Conservation (phyloP, 2,329 filamentous ascomycete species). For the Ceratocystis harringtonii region DNA sequence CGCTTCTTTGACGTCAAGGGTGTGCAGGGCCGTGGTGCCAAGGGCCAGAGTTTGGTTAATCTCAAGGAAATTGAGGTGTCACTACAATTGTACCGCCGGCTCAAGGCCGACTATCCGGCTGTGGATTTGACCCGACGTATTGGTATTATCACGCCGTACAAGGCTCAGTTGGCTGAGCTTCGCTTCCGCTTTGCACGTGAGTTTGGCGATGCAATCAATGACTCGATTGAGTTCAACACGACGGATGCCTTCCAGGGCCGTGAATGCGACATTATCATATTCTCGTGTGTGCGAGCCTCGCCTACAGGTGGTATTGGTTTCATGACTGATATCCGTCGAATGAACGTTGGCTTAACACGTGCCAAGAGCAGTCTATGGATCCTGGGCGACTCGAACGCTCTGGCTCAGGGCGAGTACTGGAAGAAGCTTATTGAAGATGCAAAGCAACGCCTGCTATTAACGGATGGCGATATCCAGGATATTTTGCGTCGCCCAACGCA, state of each 20-base stretch:
- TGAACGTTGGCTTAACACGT: slow-evolving; percentile 96
- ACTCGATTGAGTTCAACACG: slow-evolving; percentile 90
- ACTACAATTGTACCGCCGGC: slow-evolving; percentile 66
- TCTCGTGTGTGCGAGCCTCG: slow-evolving; percentile 90
- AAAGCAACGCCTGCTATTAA: slow-evolving; percentile 58
- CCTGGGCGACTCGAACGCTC: slow-evolving; percentile 74
- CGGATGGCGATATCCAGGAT: slow-evolving; percentile 43
- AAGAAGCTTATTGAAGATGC: slow-evolving; percentile 72
- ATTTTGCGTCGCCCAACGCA: slow-evolving; percentile 34
- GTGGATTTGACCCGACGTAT: slow-evolving; percentile 69
- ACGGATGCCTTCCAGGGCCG: slow-evolving; percentile 96
- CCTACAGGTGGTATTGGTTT: slow-evolving; percentile 94
- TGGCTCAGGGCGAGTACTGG: slow-evolving; percentile 86
- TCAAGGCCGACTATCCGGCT: slow-evolving; percentile 54
- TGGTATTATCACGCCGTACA: slow-evolving; percentile 96
- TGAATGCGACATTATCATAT: slow-evolving; percentile 96
- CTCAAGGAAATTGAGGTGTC: slow-evolving; percentile 74
- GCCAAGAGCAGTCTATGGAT: slow-evolving; percentile 96
- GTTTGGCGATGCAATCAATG: slow-evolving; percentile 62
- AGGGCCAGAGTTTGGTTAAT: slow-evolving; percentile 83
- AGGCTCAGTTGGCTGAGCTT: slow-evolving; percentile 73
- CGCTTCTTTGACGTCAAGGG: slow-evolving; percentile 95
- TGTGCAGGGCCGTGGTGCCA: slow-evolving; percentile 63
- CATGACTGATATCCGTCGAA: slow-evolving; percentile 92
- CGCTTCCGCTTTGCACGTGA: slow-evolving; percentile 55